Base-by-base conservation (phyloP, 2,329 filamentous ascomycete genomes). In the Trichoderma guizhouense region DNA sequence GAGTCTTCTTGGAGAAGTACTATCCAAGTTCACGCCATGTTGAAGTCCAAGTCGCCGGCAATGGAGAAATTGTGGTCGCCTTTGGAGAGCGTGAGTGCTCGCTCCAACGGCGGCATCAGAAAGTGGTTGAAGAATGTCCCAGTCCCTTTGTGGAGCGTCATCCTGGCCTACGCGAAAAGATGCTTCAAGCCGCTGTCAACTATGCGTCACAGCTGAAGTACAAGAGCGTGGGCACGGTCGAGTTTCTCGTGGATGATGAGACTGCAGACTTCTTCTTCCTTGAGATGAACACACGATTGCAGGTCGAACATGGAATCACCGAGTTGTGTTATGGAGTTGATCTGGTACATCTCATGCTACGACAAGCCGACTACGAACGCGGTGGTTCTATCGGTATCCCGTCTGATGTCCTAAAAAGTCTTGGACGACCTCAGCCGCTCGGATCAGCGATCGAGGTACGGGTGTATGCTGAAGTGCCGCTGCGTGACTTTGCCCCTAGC, bases 1-100 rank as follows among this genome's bases (percentile, higher is more conserved):
- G 81, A 5, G 79, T 82, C 3, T 82, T 86, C 28, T 71, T 86
- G 1, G 84, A 86, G 72, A 79, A 82, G 5, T 85, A 53, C 21
- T 53, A 24, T 24, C 47, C 47, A 3, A 53, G 21, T 53, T 53
- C 47, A 53, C 47, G 47, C 21, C 47, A 53, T 24, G 21, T 53
- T 14, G 47, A 53, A 2, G 47, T 53, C 1, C 47, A 53, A 53
- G 47, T 53, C 21, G 47, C 47, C 11, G 47, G 47, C 11, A 53
- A 53, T 7, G 47, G 47, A 53, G 47, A 53, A 21, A 53, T 53
- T 14, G 47, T 53, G 47, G 47, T 53, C 11, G 47, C 47, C 1
- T 53, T 53, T 24, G 47, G 47, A 24, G 47, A 53, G 47, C 47
- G 47, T 14, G 47, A 53, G 1, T 53, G 47, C 47, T 53, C 47